These are phyloP conservation scores for Linum trigynum DNA, from an alignment of 345 rosid species.

Conservation along the genomic window DNA sequence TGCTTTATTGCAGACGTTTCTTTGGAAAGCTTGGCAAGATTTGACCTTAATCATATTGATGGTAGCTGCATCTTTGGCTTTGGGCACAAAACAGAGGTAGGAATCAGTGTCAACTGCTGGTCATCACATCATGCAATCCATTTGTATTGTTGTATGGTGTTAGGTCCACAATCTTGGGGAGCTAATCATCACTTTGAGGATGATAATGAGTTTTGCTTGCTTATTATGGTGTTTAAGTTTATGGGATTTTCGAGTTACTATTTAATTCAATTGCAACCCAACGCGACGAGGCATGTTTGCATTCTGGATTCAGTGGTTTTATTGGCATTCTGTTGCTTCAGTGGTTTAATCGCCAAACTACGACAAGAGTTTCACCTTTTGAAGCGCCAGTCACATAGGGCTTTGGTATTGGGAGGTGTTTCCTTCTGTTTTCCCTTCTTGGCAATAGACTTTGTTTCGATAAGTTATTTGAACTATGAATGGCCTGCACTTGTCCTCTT, in stretches of 20 bases:
- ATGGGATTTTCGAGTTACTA: no score
- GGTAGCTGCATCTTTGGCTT: constrained; percentile 10
- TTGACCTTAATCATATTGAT: constrained; percentile 9
- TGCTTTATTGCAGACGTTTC: constrained; percentile 3
- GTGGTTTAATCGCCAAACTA: constrained; percentile 1
- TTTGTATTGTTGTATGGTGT: background rate
- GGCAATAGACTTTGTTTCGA: no score
- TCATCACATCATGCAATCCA: background rate
- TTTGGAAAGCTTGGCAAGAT: constrained; percentile 13
- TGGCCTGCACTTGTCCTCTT: background rate
- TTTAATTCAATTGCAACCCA: no score
- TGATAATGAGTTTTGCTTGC: background rate
- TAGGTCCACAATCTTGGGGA: background rate
- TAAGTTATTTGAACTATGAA: no score
- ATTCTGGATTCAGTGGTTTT: no score
- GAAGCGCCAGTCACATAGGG: background rate
- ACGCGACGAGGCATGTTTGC: no score
- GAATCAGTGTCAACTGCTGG: background rate
- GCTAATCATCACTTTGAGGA: background rate
- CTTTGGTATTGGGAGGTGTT: background rate
- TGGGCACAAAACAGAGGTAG: constrained; percentile 8
- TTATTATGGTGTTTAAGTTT: no score
- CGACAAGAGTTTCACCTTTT: background rate
- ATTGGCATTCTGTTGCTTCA: background rate
- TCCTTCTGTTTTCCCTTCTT: background rate